Evolutionary conservation across 768 basidiomycete species (phyloP).

Genomic region (Podaxis carcinomalis): DNA sequence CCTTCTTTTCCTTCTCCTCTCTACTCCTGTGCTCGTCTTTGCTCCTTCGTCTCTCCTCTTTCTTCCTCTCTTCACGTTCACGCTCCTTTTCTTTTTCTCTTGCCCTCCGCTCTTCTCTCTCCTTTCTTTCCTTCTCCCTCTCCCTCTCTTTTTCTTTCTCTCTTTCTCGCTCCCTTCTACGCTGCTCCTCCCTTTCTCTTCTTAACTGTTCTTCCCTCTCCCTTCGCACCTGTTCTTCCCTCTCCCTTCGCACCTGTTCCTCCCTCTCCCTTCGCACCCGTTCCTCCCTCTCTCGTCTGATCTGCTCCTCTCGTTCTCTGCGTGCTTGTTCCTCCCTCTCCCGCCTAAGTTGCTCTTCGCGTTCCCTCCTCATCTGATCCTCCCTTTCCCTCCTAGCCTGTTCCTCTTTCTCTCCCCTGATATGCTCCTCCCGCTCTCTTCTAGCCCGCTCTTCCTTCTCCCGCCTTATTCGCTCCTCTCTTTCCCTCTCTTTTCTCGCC

Average conservation of each 20-base stretch:
- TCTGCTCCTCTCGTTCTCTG: constrained; percentile 8
- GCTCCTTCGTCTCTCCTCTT: neutral
- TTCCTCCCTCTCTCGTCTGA: constrained; percentile 12
- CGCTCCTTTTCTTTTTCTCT: constrained; percentile 13
- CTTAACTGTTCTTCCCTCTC: constrained; percentile 9
- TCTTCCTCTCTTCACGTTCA: constrained; percentile 10
- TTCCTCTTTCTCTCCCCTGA: constrained; percentile 14
- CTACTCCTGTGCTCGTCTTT: constrained; percentile 10
- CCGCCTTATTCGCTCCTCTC: constrained; percentile 12
- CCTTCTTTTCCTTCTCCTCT: constrained; percentile 10
- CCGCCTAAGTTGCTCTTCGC: constrained; percentile 11
- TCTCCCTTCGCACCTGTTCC: constrained; percentile 11
- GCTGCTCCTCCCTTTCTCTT: constrained; percentile 15
- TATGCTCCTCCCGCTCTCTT: constrained; percentile 13
- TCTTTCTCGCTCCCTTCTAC: constrained; percentile 16
- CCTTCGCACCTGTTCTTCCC: constrained; percentile 12
- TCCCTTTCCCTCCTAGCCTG: constrained; percentile 19
- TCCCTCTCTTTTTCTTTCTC: constrained; percentile 11
- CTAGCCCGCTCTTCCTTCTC: constrained; percentile 6
- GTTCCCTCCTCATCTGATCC: constrained; percentile 9
- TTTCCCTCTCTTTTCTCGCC: constrained; percentile 3
- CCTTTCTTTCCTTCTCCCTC: constrained; percentile 6
- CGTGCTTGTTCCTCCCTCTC: constrained; percentile 12
- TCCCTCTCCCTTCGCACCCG: constrained; percentile 10
- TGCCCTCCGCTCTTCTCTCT: constrained; percentile 6